Base-by-base conservation (phyloP, 331 rosid species). In the Prunus yedoensis region DNA sequence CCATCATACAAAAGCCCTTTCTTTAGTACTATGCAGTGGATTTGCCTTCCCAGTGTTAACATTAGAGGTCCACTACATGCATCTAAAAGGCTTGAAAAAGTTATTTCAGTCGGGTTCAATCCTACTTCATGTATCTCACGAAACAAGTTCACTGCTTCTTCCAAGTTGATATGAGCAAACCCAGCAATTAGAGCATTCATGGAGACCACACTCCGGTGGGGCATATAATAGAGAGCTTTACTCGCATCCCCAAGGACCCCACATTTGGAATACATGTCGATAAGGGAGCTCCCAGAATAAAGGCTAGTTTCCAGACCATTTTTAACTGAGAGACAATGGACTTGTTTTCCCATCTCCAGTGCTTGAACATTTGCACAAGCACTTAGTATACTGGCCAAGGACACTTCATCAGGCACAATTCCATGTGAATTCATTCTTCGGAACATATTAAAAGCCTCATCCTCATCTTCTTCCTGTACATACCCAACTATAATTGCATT, bases 401-500 rank as follows among this genome's bases (percentile, higher is more conserved):
- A 87, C 73, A 88, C 97, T 82, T 94, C 95, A 56, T 94, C 96
- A 17, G 96, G 91, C 62, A 91, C 74, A 53, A 75, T n/a, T 32
- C 89, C 90, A 16, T 83, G 68, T 15, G 59, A 77, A 74, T 11
- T 82, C 98, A 91, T 94, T 80, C 89, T 91, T 73, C 68, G 83
- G 73, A 91, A 94, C 88, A 91, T 82, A 78, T 68, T 73, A 76
- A 91, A 88, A 61, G 97, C 98, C 60, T 85, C 85, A 1, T 20
- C 74, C 68, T 88, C 89, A 5, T 85, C 78, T 76, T 89, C 90
- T 76, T 83, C 95, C 66, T 89, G 96, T 45, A 90, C 96, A 18
- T 90, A 88, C 71, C 98, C 97, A 68, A 91, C 97, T 75, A 94
- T 87, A 74, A 94, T 94, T 70, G 93, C 93, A 82, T 94, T 94